Conservation (phyloP, 2,329 filamentous ascomycete genomes). For the Pseudocercospora crystallina region DNA sequence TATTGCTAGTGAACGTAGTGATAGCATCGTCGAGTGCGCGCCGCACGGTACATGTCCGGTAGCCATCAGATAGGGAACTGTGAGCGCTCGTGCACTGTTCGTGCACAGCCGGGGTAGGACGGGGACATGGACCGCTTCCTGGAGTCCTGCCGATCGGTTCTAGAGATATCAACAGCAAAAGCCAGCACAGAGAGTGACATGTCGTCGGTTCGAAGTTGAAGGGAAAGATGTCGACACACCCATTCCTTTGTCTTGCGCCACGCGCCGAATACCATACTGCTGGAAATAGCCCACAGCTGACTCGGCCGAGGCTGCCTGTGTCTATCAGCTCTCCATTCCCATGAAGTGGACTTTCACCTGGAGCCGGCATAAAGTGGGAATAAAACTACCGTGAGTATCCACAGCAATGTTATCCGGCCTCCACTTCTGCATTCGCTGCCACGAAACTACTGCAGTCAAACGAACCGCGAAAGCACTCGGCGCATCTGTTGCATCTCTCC, state of each 20-base stretch:
- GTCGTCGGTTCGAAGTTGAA: background rate
- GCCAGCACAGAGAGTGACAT: background rate
- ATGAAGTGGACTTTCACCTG: no score
- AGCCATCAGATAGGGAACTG: slow-evolving; percentile 4
- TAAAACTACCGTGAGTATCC: no score
- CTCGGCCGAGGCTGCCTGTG: no score
- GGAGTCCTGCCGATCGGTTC: slow-evolving; percentile 3
- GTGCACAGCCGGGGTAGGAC: slow-evolving; percentile 13
- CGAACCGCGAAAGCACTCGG: no score
- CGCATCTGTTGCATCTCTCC: no score
- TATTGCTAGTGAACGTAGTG: slow-evolving; percentile 4
- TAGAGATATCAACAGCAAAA: background rate
- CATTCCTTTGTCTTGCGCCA: background rate
- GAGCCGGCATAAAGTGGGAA: no score
- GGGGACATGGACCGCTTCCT: slow-evolving; percentile 5
- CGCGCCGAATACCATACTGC: background rate
- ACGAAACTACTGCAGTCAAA: no score
- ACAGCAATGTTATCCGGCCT: no score
- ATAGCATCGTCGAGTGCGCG: slow-evolving; percentile 11
- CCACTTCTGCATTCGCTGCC: no score
- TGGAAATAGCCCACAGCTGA: background rate
- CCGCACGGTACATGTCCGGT: slow-evolving; percentile 10
- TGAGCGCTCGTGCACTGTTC: slow-evolving; percentile 10
- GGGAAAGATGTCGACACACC: no score
- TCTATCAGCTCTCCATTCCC: no score